Percentiles rank a stretch among this genome's conserved stretches.
Conservation (phyloP, 345 rosid genomes). For the Eutrema yunnanense region DNA sequence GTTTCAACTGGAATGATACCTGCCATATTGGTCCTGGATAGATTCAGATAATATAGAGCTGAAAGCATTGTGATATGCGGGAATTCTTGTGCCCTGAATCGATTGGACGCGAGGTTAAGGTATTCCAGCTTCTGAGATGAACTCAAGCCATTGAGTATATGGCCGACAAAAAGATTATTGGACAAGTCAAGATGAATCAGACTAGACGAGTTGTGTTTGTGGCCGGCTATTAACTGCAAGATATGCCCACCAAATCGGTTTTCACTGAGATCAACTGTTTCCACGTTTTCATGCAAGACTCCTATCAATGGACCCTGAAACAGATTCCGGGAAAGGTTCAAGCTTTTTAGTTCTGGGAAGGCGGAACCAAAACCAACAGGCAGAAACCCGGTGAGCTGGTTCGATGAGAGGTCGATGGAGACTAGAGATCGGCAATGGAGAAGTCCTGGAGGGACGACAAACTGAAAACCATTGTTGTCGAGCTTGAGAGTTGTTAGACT, state of each 20-base stretch:
- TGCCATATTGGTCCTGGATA: constrained; percentile 57
- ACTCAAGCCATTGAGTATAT: constrained; percentile 43
- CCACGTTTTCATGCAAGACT: constrained; percentile 44
- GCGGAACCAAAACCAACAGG: constrained; percentile 68
- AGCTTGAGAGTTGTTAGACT: constrained; percentile 54
- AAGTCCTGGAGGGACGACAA: constrained; percentile 54
- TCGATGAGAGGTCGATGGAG: constrained; percentile 64
- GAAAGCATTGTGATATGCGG: constrained; percentile 42
- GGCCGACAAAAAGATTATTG: constrained; percentile 71
- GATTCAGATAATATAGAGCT: constrained; percentile 56
- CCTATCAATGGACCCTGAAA: constrained; percentile 62
- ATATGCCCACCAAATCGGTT: constrained; percentile 77
- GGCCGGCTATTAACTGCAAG: constrained; percentile 61
- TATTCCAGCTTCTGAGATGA: constrained; percentile 52
- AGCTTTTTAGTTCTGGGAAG: constrained; percentile 49
- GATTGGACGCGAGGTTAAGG: constrained; percentile 74
- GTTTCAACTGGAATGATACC: constrained; percentile 52
- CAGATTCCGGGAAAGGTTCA: constrained; percentile 67
- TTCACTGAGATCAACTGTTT: constrained; percentile 67
- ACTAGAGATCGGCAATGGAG: constrained; percentile 47
- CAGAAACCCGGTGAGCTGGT: constrained; percentile 55
- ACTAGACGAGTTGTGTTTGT: constrained; percentile 45
- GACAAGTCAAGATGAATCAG: constrained; percentile 77
- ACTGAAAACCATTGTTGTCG: constrained; percentile 47
- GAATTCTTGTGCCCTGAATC: constrained; percentile 55